Conservation (phyloP, 2,329 filamentous ascomycete species). For the Teratosphaeria gauchensis region DNA sequence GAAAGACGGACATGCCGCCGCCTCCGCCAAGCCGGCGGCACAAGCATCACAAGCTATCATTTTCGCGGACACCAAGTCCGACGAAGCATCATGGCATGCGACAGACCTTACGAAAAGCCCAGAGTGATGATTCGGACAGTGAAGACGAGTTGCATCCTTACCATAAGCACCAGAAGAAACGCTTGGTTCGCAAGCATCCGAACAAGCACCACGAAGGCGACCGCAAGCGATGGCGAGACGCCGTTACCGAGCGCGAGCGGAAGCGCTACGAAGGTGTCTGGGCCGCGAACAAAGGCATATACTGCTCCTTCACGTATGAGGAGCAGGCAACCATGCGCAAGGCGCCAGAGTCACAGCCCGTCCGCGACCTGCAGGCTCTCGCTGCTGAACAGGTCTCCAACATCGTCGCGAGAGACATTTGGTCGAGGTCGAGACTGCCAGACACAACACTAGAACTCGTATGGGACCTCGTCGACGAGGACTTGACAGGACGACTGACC, state of each 20-base stretch:
- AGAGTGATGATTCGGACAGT: slow-evolving; percentile 31
- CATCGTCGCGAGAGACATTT: slow-evolving; percentile 65
- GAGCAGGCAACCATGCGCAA: slow-evolving; percentile 9
- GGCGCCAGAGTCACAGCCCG: slow-evolving; percentile 3
- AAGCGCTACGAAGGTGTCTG: slow-evolving; percentile 76
- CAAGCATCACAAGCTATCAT: slow-evolving; percentile 16
- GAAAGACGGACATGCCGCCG: slow-evolving; percentile 27
- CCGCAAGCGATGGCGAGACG: slow-evolving; percentile 66
- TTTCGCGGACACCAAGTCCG: slow-evolving; percentile 33
- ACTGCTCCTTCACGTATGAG: slow-evolving; percentile 20
- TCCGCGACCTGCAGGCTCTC: slow-evolving; percentile 3
- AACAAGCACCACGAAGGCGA: slow-evolving; percentile 64
- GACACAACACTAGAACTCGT: slow-evolving; percentile 61
- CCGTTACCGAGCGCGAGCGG: slow-evolving; percentile 61
- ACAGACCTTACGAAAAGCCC: slow-evolving; percentile 53
- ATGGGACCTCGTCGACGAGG: slow-evolving; percentile 63
- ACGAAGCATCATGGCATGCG: slow-evolving; percentile 45
- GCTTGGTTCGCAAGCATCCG: slow-evolving; percentile 51
- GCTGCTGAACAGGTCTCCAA: slow-evolving; percentile 45
- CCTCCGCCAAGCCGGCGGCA: slow-evolving; percentile 22
- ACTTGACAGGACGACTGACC: slow-evolving; percentile 45
- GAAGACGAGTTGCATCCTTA: slow-evolving; percentile 38
- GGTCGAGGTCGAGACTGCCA: slow-evolving; percentile 59
- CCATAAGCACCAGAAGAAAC: slow-evolving; percentile 46
- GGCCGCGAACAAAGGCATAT: slow-evolving; percentile 65